Base-by-base conservation (phyloP, 441 rosid genomes). In the Melastoma candidum region DNA sequence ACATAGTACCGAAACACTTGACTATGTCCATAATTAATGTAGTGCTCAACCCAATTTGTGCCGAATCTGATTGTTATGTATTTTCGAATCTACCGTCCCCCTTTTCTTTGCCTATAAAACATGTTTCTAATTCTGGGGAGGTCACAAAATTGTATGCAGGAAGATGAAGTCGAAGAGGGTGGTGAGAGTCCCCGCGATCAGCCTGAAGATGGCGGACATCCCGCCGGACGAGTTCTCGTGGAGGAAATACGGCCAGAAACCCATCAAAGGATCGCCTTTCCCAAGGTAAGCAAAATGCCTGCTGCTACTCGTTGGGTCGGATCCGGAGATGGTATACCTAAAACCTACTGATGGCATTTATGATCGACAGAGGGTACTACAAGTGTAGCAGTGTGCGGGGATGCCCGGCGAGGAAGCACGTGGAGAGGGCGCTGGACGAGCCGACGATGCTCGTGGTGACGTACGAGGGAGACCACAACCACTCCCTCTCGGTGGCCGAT, bases 381-480 rank as follows among this genome's bases (percentile, higher is more conserved):
- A 90, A 90, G 81, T 90, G 98, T 72, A 90, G 98, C 14, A 90
- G 96, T 12, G 72, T 85, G 41, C 69, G 98, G 61, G 98, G 98
- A 29, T 90, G 97, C 57, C 95, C 97, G n/a, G 97, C 95, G 0
- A 80, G 97, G 51, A 90, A 90, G 61, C 97, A 90, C 26, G 96
- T 90, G 4, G 98, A 87, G 70, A 77, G 95, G 69, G 93, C 96
- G 0, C 58, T 69, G 0, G 98, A 87, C 51, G 93, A 90, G 67
- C 76, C 96, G 7, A 45, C 90, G 1, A 80, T 87, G 84, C 77
- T 90, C 8, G 57, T 85, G 12, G 88, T 87, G 26, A 87, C 98
- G 39, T 90, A 90, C 17, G 98, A 90, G 76, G 96, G 87, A 54
- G 90, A 90, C 17, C 98, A 90, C 68, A 87, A 72, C 63, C 98